Evolutionary conservation across 225 moss, liverwort and hornwort genomes (phyloP), one percentile per base, ranked within the genome.

Genomic region (Asterella californica): DNA sequence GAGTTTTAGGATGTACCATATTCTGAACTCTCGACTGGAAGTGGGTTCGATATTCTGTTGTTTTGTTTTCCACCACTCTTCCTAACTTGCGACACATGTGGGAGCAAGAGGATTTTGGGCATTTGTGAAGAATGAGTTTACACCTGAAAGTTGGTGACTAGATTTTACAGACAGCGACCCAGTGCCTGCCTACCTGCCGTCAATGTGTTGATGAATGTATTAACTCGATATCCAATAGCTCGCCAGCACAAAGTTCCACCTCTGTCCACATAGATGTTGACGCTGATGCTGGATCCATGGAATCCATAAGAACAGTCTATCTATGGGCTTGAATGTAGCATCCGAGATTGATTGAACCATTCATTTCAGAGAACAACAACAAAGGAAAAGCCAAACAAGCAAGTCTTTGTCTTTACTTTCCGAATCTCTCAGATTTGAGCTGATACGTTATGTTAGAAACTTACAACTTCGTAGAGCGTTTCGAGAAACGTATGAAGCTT

Each of bases 381-480:
- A 24, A 42, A n/a, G n/a, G n/a, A n/a, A n/a, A n/a, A 55, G 22
- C 15, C 55, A 55, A 55, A 55, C 6, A 57, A 57, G 24, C 30
- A 29, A 32, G 10, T 64, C 11, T 64, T 64, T 64, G 64, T 24
- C 64, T 64, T 64, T 64, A 64, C 64, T 9, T 64, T n/a, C 27
- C 24, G 64, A 64, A 64, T 64, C 14, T 5, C 5, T 30, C 64
- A 32, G 15, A 57, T 57, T 19, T 57, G 57, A 42, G 42, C 17
- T n/a, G n/a, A n/a, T n/a, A n/a, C n/a, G n/a, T n/a, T n/a, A n/a
- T n/a, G 18, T 18, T 57, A 15, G 0, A 15, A 57, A 57, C 4
- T 42, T 42, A 42, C 42, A 61, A 34, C 67, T 67, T 36, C 67
- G 67, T 67, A 67, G 34, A 67, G 67, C 33, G 67, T 67, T 67